Evolutionary conservation across 2,329 filamentous ascomycete genomes (phyloP).

Genomic region (Ophiostoma populinum): DNA sequence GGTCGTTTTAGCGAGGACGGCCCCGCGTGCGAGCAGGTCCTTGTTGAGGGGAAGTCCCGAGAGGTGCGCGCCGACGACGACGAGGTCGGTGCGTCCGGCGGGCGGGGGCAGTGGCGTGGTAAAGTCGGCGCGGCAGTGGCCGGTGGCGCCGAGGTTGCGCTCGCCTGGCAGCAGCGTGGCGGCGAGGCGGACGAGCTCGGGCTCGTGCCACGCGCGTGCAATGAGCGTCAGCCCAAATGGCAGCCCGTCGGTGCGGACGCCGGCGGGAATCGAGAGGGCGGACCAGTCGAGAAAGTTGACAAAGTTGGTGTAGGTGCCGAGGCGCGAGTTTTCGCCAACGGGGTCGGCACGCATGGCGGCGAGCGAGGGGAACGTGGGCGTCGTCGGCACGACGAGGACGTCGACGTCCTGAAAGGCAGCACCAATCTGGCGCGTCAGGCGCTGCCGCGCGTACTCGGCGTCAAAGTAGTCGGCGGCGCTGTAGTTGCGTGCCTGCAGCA

Average conservation of each 20-base stretch:
- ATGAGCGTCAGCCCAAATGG: constrained; percentile 23
- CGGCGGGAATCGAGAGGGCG: constrained; percentile 34
- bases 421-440: constrained; percentile 25
- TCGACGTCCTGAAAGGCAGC: constrained; percentile 21
- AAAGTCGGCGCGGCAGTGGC: no score
- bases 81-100: constrained; percentile 9
- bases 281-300: constrained; percentile 43
- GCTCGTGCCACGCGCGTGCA: constrained; percentile 20
- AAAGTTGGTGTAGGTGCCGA: constrained; percentile 42
- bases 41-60: constrained; percentile 14
- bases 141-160: constrained; percentile 16
- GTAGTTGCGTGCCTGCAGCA: constrained; percentile 22
- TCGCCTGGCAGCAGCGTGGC: constrained; percentile 6
- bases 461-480: constrained; percentile 29
- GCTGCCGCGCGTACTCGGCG: constrained; percentile 20
- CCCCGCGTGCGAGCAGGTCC: constrained; percentile 18
- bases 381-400: constrained; percentile 36
- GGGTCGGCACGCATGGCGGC: constrained; percentile 33
- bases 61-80: constrained; percentile 15
- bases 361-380: constrained; percentile 33
- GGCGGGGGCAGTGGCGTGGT: no score
- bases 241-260: constrained; percentile 19
- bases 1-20: constrained; percentile 12
- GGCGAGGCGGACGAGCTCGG: constrained; percentile 16
- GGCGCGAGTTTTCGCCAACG: constrained; percentile 32